Evolutionary conservation across 495 filamentous ascomycete species (phyloP).

Genomic region (Aspergillus carlsbadensis): DNA sequence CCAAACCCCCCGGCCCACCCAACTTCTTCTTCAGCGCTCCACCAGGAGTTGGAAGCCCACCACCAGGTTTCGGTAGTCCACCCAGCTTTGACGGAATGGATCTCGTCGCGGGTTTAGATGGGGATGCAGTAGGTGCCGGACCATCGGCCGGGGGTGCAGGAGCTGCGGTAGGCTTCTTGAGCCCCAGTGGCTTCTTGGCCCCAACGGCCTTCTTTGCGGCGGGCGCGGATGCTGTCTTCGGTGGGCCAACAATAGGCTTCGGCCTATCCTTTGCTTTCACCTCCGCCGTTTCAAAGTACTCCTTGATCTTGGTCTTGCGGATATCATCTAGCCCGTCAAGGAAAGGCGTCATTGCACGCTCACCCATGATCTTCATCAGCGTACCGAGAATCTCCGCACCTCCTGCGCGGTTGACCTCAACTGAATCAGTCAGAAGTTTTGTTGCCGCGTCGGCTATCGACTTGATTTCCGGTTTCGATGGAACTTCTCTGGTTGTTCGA

Average conservation of each 20-base stretch:
- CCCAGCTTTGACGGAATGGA: slow-evolving; percentile 61
- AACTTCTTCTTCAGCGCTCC: slow-evolving; percentile 70
- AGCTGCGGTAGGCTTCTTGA: slow-evolving; percentile 56
- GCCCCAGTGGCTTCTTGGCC: slow-evolving; percentile 52
- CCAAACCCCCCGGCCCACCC: slow-evolving; percentile 54
- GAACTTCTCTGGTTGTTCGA: slow-evolving; percentile 77
- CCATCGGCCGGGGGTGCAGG: slow-evolving; percentile 60
- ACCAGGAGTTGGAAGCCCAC: slow-evolving; percentile 56
- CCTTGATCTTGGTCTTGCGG: slow-evolving; percentile 92
- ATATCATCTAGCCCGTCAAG: slow-evolving; percentile 97
- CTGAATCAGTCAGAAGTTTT: slow-evolving; percentile 86
- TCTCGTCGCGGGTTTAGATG: slow-evolving; percentile 58
- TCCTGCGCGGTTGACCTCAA: slow-evolving; percentile 77
- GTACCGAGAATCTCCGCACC: slow-evolving; percentile 92
- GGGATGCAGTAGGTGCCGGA: slow-evolving; percentile 45
- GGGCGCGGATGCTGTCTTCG: slow-evolving; percentile 46
- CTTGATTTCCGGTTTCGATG: slow-evolving; percentile 77
- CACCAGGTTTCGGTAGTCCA: slow-evolving; percentile 63
- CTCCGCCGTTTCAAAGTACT: slow-evolving; percentile 86
- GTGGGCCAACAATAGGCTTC: slow-evolving; percentile 72
- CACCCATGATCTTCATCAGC: slow-evolving; percentile 98
- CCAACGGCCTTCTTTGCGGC: slow-evolving; percentile 44
- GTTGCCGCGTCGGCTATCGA: slow-evolving; percentile 82
- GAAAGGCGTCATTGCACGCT: slow-evolving; percentile 92
- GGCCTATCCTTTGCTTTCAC: slow-evolving; percentile 98